Evolutionary conservation across 2,329 filamentous ascomycete species (phyloP).

Genomic region (Microdochium bolleyi): DNA sequence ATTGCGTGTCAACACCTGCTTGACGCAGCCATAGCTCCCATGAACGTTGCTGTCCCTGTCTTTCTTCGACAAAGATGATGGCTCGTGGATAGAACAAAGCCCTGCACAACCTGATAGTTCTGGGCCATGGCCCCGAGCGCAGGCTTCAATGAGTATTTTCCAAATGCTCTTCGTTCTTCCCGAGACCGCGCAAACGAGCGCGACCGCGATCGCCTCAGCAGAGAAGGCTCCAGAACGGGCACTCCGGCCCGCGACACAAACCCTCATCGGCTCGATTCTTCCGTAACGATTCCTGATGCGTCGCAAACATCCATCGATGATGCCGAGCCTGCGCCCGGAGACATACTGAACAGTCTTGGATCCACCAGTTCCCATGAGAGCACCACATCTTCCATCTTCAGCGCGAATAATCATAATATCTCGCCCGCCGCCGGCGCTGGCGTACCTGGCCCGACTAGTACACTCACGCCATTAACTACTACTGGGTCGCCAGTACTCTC

Average conservation of each 20-base stretch:
- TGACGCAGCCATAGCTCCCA: conserved; percentile 6
- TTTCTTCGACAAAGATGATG: conserved; percentile 43
- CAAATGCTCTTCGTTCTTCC: conserved; percentile 62
- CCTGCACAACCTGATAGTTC: conserved; percentile 43
- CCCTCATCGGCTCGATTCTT: conserved; percentile 21
- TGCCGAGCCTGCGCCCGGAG: conserved; percentile 51
- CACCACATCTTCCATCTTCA: conserved; percentile 65
- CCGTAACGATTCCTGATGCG: conserved; percentile 21
- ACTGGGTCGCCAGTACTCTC: conserved; percentile 42
- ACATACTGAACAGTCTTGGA: conserved; percentile 62
- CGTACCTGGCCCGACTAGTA: conserved; percentile 30
- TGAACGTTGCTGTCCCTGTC: conserved; percentile 26
- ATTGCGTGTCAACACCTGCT: not conserved
- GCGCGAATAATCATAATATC: conserved; percentile 34
- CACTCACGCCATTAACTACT: conserved; percentile 42
- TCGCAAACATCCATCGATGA: conserved; percentile 39
- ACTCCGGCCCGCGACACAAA: conserved; percentile 22
- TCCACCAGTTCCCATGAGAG: conserved; percentile 67
- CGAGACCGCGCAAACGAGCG: conserved; percentile 52
- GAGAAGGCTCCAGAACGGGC: conserved; percentile 16
- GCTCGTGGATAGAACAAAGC: conserved; percentile 42
- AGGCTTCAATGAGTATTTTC: conserved; percentile 83
- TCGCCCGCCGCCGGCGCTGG: conserved; percentile 31
- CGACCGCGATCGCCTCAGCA: conserved; percentile 48
- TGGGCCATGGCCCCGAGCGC: conserved; percentile 62